Evolutionary conservation across 345 rosid genomes (phyloP), one percentile per base, ranked within the genome.

Genomic region (Eucalyptus tenuipes): DNA sequence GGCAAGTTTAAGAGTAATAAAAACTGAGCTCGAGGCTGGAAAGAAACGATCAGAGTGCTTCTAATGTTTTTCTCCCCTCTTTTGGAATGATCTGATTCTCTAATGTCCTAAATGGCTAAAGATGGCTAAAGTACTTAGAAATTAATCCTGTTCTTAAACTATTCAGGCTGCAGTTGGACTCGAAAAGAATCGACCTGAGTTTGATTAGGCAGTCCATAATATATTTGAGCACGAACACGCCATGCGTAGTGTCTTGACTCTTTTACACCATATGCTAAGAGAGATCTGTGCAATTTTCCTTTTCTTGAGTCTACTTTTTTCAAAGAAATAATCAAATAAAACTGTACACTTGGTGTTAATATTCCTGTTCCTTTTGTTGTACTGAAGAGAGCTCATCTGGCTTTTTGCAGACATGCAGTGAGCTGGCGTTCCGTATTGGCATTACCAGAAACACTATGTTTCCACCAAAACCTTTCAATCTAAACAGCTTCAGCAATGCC

Each of bases 371-470:
- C 11, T 71, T 5, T 18, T 71, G 25, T 84, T 25, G 14, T 6
- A 49, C 40, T 85, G 18, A 85, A 47, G 87, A 17, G 52, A 29
- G 40, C 5, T 48, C 25, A 0, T 71, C 27, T 37, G 81, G 81
- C 45, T 79, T 7, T 90, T 49, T 47, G 25, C 86, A 95, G 97
- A 90, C 86, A 24, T 96, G 99, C 68, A 96, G 91, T 87, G 98
- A 95, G 88, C 45, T 96, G 29, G 96, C 94, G 89, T 87, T 94
- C 88, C 95, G 97, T 0, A 85, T 93, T 6, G 98, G 98, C 25
- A 45, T 88, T 2, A 88, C 87, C 75, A 53, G 88, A 29, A 93
- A 91, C 87, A 89, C 94, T 3, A 95, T 96, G 99, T 95, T 94
- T 75, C 95, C 90, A 89, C 89, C 93, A 16, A 18, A 85, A 1